These are phyloP conservation scores for Trypanosoma melophagium DNA, from an alignment of 208 protist genomes.

Conservation along the genomic window DNA sequence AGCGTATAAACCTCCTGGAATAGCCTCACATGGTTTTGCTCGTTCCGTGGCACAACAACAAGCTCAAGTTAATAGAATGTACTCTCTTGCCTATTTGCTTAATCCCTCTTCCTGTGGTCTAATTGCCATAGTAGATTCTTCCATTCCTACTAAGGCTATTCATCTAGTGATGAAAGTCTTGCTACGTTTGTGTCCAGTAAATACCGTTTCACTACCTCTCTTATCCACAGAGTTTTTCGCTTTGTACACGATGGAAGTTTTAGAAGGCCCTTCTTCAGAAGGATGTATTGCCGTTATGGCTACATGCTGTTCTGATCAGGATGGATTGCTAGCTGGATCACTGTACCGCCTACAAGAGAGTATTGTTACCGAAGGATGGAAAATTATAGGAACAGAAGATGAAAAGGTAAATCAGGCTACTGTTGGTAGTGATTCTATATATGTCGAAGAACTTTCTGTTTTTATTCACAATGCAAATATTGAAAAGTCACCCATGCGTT, in stretches of 20 bases:
- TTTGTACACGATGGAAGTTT: slow-evolving; percentile 33
- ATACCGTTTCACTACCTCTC: slow-evolving; percentile 30
- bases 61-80: slow-evolving; percentile 7
- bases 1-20: slow-evolving; percentile 35
- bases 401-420: not conserved
- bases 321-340: slow-evolving; percentile 32
- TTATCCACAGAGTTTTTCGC: slow-evolving; percentile 54
- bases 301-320: slow-evolving; percentile 24
- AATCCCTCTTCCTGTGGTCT: slow-evolving; percentile 32
- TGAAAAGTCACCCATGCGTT: slow-evolving; percentile 8
- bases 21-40: slow-evolving; percentile 24
- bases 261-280: slow-evolving; percentile 8
- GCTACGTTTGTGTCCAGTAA: slow-evolving; percentile 19
- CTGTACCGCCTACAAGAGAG: slow-evolving; percentile 39
- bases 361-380: slow-evolving; percentile 62
- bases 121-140: slow-evolving; percentile 13
- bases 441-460: slow-evolving; percentile 18
- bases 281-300: slow-evolving; percentile 19
- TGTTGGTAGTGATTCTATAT: slow-evolving; percentile 9
- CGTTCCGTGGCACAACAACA: slow-evolving; percentile 21
- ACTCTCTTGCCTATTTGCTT: slow-evolving; percentile 30
- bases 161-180: slow-evolving; percentile 32
- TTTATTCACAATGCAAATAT: slow-evolving; percentile 3
- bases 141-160: slow-evolving; percentile 33
- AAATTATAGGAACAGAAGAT: slow-evolving; percentile 28